Percentiles rank a stretch among this genome's conserved stretches.
These are phyloP conservation scores for Paraleonurus japonicus DNA, from an alignment of 257 asterid genomes.

Conservation along the genomic window DNA sequence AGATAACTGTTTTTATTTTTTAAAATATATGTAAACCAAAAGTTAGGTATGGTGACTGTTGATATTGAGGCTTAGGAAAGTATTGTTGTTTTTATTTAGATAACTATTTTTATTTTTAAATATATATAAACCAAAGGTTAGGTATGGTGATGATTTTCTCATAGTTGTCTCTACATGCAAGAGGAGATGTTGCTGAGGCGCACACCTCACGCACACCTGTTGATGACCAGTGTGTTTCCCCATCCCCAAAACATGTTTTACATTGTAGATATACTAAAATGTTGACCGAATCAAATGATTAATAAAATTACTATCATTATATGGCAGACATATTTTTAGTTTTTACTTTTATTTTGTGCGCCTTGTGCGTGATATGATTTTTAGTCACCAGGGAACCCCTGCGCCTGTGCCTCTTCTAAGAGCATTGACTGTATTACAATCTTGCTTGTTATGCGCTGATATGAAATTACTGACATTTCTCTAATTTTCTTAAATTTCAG, in stretches of 20 bases:
- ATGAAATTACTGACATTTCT: slow-evolving; percentile 25
- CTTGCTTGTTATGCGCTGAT: background rate
- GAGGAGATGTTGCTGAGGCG: background rate
- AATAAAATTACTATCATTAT: background rate
- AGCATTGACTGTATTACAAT: background rate
- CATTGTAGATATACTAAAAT: background rate
- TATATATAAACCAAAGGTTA: no score
- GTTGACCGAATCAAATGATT: background rate
- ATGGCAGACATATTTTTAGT: background rate
- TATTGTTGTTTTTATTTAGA: background rate
- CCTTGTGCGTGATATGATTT: no score
- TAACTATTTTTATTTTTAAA: background rate
- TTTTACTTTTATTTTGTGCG: background rate
- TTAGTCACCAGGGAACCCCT: background rate
- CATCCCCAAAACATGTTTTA: background rate
- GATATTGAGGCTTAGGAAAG: background rate
- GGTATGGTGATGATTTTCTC: background rate
- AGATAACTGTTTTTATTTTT: background rate
- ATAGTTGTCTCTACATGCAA: background rate
- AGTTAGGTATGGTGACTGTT: no score
- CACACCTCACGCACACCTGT: background rate
- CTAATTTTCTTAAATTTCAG: slow-evolving; percentile 41
- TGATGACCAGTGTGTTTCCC: background rate
- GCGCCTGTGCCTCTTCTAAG: background rate
- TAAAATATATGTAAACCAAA: background rate